Evolutionary conservation across 257 asterid species (phyloP).

Genomic region (Fraxinus quadrangulata): DNA sequence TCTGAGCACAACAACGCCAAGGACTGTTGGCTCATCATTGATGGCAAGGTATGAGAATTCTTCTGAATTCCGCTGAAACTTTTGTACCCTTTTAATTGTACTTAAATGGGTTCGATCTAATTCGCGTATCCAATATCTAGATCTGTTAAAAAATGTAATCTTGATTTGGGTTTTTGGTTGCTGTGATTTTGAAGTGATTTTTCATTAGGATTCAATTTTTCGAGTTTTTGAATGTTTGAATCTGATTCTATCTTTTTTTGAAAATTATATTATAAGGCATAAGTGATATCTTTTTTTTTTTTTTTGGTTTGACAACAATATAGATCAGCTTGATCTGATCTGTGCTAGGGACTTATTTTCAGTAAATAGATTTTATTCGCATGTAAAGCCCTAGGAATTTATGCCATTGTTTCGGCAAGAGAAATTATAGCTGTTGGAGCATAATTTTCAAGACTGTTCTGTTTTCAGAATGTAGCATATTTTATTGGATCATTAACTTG

Average conservation of each 20-base stretch:
- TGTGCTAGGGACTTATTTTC: not conserved
- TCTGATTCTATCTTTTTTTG: conserved; percentile 1
- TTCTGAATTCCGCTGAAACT: not conserved
- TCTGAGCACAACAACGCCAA: conserved; percentile 45
- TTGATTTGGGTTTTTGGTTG: conserved; percentile 26
- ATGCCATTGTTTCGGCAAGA: not conserved
- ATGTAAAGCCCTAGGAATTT: not conserved
- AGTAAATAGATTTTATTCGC: not conserved
- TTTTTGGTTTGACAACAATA: not conserved
- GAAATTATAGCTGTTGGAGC: not conserved
- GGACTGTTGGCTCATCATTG: conserved; percentile 46
- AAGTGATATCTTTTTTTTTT: too few species aligned
- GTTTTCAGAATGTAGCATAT: not conserved
- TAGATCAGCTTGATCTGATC: not conserved
- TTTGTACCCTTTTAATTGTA: not conserved
- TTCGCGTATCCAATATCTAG: conserved; percentile 20
- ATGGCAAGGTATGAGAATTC: conserved; percentile 40
- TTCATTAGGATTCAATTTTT: not conserved
- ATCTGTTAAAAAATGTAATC: conserved; percentile 23
- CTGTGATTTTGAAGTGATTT: conserved; percentile 20
- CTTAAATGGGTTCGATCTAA: conserved; percentile 18
- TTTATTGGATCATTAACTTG: not conserved
- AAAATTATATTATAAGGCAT: too few species aligned
- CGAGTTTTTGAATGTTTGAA: conserved; percentile 3
- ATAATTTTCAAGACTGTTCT: not conserved